Evolutionary conservation across 2,329 filamentous ascomycete species (phyloP).

Genomic region (Dissoconium aciculare): DNA sequence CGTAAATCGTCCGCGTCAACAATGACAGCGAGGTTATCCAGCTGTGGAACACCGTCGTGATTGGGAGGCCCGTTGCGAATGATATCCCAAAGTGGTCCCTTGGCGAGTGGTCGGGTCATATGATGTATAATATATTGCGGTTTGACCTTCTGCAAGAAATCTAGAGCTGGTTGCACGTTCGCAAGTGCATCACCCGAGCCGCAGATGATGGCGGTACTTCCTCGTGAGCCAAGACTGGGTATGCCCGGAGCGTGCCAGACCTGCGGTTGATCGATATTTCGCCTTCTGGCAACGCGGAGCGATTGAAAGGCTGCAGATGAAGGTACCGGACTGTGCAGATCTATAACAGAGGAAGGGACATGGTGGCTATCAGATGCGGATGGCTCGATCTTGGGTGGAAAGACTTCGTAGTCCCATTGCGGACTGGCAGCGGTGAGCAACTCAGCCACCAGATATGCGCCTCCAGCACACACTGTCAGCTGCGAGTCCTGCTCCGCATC

Average conservation of each 20-base stretch:
- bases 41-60: constrained; percentile 18
- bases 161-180: constrained; percentile 22
- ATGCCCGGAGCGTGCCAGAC: constrained; percentile 19
- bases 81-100: constrained; percentile 21
- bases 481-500: constrained; percentile 10
- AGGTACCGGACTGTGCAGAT: constrained; percentile 10
- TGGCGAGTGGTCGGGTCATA: constrained; percentile 22
- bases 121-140: constrained; percentile 22
- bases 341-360: constrained; percentile 20
- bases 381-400: constrained; percentile 16
- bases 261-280: constrained; percentile 15
- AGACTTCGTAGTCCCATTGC: constrained; percentile 18
- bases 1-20: constrained; percentile 23
- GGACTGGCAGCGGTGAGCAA: constrained; percentile 21
- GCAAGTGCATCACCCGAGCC: constrained; percentile 20
- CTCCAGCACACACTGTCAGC: constrained; percentile 19
- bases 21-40: constrained; percentile 22
- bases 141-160: constrained; percentile 19
- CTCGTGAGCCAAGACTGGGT: constrained; percentile 9
- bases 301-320: constrained; percentile 5
- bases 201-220: constrained; percentile 20
- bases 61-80: constrained; percentile 21
- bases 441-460: constrained; percentile 21
- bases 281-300: constrained; percentile 13
- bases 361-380: constrained; percentile 16